phyloP scores from a whole-genome alignment of 495 filamentous ascomycete genomes.

The Podospora anserina region DNA sequence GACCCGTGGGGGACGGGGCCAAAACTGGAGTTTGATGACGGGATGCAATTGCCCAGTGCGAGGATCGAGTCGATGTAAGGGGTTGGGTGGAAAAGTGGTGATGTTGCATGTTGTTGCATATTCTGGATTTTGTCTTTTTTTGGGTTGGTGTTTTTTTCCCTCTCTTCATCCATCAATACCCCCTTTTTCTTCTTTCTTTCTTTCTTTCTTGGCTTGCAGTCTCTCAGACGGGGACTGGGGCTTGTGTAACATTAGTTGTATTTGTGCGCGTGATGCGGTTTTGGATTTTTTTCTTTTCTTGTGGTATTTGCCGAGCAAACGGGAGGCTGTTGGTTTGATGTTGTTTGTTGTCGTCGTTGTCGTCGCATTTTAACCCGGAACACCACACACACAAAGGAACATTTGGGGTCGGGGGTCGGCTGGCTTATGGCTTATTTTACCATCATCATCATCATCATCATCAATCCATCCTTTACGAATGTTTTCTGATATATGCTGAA shows the following conservation, averaged over 20 bases:
- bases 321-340: not conserved
- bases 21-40: conserved; percentile 48
- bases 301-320: not conserved
- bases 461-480: not conserved
- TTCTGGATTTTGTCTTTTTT: conserved; percentile 5
- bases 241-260: conserved; percentile 22
- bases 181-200: conserved; percentile 13
- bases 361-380: no score
- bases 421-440: no score
- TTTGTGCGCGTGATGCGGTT: not conserved
- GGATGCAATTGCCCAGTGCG: conserved; percentile 47
- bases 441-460: no score
- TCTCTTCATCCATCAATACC: conserved; percentile 26
- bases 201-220: not conserved
- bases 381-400: no score
- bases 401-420: no score
- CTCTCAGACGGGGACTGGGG: not conserved
- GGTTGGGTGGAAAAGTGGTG: not conserved
- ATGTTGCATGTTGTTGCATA: not conserved
- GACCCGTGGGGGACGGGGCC: conserved; percentile 34
- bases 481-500: conserved; percentile 19
- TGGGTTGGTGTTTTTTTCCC: not conserved
- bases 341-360: no score
- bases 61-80: conserved; percentile 45
- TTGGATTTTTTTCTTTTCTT: not conserved